Evolutionary conservation across 495 filamentous ascomycete genomes (phyloP).

Genomic region (Echria macrotheca): DNA sequence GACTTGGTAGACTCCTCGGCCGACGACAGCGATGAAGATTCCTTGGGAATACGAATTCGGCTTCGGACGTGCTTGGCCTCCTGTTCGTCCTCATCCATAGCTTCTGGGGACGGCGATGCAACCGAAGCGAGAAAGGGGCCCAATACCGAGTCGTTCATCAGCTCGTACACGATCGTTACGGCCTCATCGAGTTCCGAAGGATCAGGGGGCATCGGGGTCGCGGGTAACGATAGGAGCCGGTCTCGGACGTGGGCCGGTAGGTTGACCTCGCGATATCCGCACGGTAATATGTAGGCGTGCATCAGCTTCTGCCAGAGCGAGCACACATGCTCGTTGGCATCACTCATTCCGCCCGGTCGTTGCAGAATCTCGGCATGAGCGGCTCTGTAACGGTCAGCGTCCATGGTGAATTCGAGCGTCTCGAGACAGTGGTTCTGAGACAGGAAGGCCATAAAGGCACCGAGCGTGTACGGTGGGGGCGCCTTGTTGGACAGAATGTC

Average conservation of each 20-base stretch:
- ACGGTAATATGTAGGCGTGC: constrained; percentile 72
- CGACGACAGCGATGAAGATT: constrained; percentile 16
- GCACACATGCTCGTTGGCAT: constrained; percentile 64
- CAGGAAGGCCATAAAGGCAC: constrained; percentile 93
- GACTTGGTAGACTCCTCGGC: constrained; percentile 36
- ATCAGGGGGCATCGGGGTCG: constrained; percentile 58
- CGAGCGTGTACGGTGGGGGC: constrained; percentile 84
- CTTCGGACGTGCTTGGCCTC: constrained; percentile 34
- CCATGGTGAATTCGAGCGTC: constrained; percentile 95
- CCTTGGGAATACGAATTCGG: constrained; percentile 34
- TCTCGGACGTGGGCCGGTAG: constrained; percentile 83
- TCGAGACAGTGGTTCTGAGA: constrained; percentile 98
- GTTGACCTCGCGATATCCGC: constrained; percentile 86
- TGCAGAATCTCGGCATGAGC: constrained; percentile 57
- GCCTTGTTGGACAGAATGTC: constrained; percentile 86
- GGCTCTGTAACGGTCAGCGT: constrained; percentile 82
- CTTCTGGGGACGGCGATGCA: constrained; percentile 29
- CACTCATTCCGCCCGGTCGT: constrained; percentile 19
- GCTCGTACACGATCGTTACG: constrained; percentile 83
- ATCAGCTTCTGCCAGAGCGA: constrained; percentile 65
- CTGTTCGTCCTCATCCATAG: constrained; percentile 27
- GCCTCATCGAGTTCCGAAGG: constrained; percentile 80
- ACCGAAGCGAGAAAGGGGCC: constrained; percentile 72
- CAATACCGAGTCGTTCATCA: constrained; percentile 95
- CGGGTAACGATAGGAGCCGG: constrained; percentile 60